phyloP scores from a whole-genome alignment of 768 basidiomycete species.

The Rhizopogon rudus region DNA sequence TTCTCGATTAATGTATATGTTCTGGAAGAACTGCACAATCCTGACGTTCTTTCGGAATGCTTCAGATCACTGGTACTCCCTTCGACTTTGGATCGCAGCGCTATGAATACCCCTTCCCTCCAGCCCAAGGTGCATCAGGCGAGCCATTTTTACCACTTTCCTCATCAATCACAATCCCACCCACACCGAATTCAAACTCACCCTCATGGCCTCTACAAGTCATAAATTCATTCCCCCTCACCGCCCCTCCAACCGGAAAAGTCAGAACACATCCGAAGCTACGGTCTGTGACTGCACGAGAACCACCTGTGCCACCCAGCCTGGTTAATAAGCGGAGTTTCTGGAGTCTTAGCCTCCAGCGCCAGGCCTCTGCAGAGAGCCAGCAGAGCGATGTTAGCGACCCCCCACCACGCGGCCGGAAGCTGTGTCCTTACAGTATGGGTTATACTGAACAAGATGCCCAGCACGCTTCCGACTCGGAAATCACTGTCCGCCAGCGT shows the following conservation, averaged over 20 bases:
- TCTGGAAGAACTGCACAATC: slow-evolving; percentile 1
- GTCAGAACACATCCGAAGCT: slow-evolving; percentile 26
- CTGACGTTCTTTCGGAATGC: neutral
- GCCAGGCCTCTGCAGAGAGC: slow-evolving; percentile 25
- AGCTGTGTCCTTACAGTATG: slow-evolving; percentile 3
- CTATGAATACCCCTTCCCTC: slow-evolving; percentile 29
- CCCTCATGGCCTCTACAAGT: slow-evolving; percentile 24
- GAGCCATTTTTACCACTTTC: slow-evolving; percentile 21
- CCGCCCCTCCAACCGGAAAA: slow-evolving; percentile 21
- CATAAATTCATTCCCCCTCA: slow-evolving; percentile 25
- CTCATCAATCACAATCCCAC: slow-evolving; percentile 10
- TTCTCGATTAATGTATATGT: slow-evolving; percentile 1
- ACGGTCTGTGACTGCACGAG: slow-evolving; percentile 20
- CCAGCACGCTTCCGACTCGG: neutral
- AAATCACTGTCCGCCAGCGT: neutral
- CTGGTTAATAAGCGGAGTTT: slow-evolving; percentile 24
- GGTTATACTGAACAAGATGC: neutral
- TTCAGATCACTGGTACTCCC: slow-evolving; percentile 28
- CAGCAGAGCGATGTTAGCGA: slow-evolving; percentile 23
- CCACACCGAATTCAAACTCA: slow-evolving; percentile 19
- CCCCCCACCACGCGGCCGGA: slow-evolving; percentile 7
- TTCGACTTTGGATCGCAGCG: slow-evolving; percentile 29
- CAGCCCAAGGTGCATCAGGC: slow-evolving; percentile 23
- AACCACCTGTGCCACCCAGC: slow-evolving; percentile 27
- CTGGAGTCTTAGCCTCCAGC: slow-evolving; percentile 14